These are phyloP conservation scores for Taphrina betulina DNA, from an alignment of 1,139 yeast genomes.

Conservation along the genomic window DNA sequence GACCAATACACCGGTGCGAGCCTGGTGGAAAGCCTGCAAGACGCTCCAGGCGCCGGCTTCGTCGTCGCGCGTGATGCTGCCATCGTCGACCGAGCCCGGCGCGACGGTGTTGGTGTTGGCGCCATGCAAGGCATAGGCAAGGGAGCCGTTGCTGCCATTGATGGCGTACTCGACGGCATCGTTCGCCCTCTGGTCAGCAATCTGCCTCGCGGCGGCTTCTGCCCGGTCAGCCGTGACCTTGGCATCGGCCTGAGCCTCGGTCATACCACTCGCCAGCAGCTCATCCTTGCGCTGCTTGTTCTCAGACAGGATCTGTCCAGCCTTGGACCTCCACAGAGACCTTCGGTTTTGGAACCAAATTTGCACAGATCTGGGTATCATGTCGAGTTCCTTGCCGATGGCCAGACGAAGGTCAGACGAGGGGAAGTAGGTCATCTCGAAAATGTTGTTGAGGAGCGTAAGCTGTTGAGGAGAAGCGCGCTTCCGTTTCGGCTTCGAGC, in stretches of 20 bases:
- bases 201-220: slow-evolving; percentile 12
- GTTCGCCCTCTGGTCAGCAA: slow-evolving; percentile 18
- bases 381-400: slow-evolving; percentile 45
- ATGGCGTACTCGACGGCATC: slow-evolving; percentile 23
- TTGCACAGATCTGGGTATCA: slow-evolving; percentile 47
- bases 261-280: slow-evolving; percentile 11
- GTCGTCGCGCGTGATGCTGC: slow-evolving; percentile 18
- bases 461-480: slow-evolving; percentile 46
- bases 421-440: slow-evolving; percentile 46
- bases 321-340: slow-evolving; percentile 16
- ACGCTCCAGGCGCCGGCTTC: slow-evolving; percentile 27
- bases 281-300: slow-evolving; percentile 11
- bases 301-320: slow-evolving; percentile 11
- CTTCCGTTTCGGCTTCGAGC: slow-evolving; percentile 44
- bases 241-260: slow-evolving; percentile 9
- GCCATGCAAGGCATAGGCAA: slow-evolving; percentile 16
- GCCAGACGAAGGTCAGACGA: slow-evolving; percentile 44
- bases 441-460: slow-evolving; percentile 43
- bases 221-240: slow-evolving; percentile 10
- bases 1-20: slow-evolving; percentile 11
- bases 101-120: not conserved
- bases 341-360: slow-evolving; percentile 48
- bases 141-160: slow-evolving; percentile 13
- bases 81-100: slow-evolving; percentile 6
- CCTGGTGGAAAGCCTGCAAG: slow-evolving; percentile 19